These are phyloP conservation scores for Ustulina deusta DNA, from an alignment of 2,329 filamentous ascomycete genomes.

Conservation along the genomic window DNA sequence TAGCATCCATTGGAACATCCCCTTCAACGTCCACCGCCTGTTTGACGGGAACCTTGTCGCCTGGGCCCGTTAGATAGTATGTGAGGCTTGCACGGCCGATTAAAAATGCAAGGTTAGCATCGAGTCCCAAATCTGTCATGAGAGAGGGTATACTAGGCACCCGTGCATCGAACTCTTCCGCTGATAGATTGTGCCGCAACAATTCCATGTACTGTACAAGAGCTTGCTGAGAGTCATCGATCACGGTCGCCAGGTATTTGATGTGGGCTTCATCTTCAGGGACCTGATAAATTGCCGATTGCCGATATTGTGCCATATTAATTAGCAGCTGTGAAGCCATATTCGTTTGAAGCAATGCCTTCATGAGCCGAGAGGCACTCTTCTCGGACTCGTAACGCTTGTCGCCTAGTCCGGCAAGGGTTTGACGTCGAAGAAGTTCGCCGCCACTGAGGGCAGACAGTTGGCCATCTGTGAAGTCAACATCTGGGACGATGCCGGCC, in stretches of 20 bases:
- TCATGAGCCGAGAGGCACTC: constrained; percentile 83
- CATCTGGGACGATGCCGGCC: constrained; percentile 90
- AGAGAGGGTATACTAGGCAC: constrained; percentile 81
- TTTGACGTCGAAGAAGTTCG: constrained; percentile 80
- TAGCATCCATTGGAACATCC: constrained; percentile 66
- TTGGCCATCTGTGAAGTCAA: constrained; percentile 89
- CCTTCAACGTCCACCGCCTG: constrained; percentile 63
- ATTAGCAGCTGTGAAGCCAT: constrained; percentile 88
- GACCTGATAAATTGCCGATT: constrained; percentile 83
- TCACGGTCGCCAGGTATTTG: constrained; percentile 87
- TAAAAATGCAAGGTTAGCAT: constrained; percentile 84
- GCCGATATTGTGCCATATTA: constrained; percentile 88
- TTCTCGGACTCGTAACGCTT: constrained; percentile 80
- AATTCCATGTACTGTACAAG: constrained; percentile 91
- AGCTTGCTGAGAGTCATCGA: constrained; percentile 90
- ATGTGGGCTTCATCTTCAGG: constrained; percentile 81
- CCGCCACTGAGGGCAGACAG: constrained; percentile 90
- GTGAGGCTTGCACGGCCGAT: constrained; percentile 81
- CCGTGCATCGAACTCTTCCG: constrained; percentile 80
- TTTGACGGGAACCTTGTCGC: constrained; percentile 50
- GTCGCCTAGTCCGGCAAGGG: constrained; percentile 83
- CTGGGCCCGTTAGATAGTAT: constrained; percentile 66
- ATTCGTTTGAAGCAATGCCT: constrained; percentile 79
- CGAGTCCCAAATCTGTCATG: constrained; percentile 82
- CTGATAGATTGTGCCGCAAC: constrained; percentile 80